Evolutionary conservation across 2,329 filamentous ascomycete species (phyloP).

Genomic region (Polytolypa hystricis): DNA sequence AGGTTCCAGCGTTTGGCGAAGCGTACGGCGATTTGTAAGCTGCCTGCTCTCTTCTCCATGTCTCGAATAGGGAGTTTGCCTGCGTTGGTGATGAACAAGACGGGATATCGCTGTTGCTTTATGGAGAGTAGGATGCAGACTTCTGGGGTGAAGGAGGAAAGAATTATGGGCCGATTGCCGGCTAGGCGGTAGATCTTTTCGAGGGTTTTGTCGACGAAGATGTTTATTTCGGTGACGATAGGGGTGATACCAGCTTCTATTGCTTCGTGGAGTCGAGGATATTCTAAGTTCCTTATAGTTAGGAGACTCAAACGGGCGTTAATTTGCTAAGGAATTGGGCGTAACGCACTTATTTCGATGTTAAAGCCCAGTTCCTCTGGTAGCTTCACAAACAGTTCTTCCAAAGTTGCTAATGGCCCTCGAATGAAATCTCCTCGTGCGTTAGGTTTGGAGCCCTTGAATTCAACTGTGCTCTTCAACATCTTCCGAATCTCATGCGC

Average conservation of each 20-base stretch:
- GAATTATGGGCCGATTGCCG: slow-evolving; percentile 21
- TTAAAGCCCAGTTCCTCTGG: slow-evolving; percentile 29
- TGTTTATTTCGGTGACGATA: slow-evolving; percentile 29
- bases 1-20: slow-evolving; percentile 31
- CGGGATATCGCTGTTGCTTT: slow-evolving; percentile 16
- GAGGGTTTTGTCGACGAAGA: slow-evolving; percentile 29
- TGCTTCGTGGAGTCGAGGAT: slow-evolving; percentile 31
- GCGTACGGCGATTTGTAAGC: slow-evolving; percentile 26
- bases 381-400: slow-evolving; percentile 26
- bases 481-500: slow-evolving; percentile 14
- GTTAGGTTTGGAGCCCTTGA: slow-evolving; percentile 33
- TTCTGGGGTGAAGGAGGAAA: slow-evolving; percentile 20
- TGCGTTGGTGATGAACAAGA: slow-evolving; percentile 21
- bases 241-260: slow-evolving; percentile 23
- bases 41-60: slow-evolving; percentile 22
- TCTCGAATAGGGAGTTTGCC: slow-evolving; percentile 18
- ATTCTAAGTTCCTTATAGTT: slow-evolving; percentile 21
- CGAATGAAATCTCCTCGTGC: slow-evolving; percentile 29
- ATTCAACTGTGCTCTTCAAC: slow-evolving; percentile 31
- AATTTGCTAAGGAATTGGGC: not conserved
- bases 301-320: not conserved
- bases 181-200: slow-evolving; percentile 18
- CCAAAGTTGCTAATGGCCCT: slow-evolving; percentile 27
- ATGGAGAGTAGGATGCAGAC: slow-evolving; percentile 17
- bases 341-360: slow-evolving; percentile 30